Evolutionary conservation across 2,329 filamentous ascomycete genomes (phyloP), one percentile per base, ranked within the genome.

Genomic region (Pestalotiopsis sp.): DNA sequence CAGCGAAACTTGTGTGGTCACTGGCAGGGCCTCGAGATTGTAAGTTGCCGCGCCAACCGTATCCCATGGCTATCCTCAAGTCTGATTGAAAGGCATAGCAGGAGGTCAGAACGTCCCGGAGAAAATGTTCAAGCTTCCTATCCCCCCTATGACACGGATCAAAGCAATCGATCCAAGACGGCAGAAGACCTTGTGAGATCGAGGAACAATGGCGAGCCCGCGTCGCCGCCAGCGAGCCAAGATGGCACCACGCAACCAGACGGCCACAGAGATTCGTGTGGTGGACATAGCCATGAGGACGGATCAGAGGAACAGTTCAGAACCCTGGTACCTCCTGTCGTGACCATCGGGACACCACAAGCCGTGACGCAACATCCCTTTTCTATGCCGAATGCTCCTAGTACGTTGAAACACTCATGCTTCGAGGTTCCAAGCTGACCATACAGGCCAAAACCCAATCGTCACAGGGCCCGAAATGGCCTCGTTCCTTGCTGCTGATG

Each of bases 1-100:
- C 71, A 83, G 82, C 69, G 83, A 86, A 71, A 79, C 78, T 0
- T 81, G 81, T 71, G 74, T 84, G 65, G 78, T 82, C 68, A 82
- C 79, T 9, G 79, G 78, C 57, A 77, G 80, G 69, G 81, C 79
- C 23, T 82, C 79, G 4, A 78, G 78, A 69, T 80, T 81, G 80
- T 82, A 71, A 76, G 81, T 76, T 31, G n/a, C 31, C 14, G n/a
- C 58, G 2, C 14, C 14, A 17, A 60, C 4, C 2, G 11, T 13
- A 14, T 5, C 60, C 11, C n/a, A 23, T 12, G 14, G 11, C 12
- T 45, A 23, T 38, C 13, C 9, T 9, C 45, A n/a, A 2, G 11
- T 4, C 57, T 5, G n/a, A 20, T 20, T 4, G 31, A 45, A 45
- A 9, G 17, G 20, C 25, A 25, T 20, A 67, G 65, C 56, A 27